Conservation (phyloP, 371 early-diverging fungal genomes). For the Mortierella sp. region DNA sequence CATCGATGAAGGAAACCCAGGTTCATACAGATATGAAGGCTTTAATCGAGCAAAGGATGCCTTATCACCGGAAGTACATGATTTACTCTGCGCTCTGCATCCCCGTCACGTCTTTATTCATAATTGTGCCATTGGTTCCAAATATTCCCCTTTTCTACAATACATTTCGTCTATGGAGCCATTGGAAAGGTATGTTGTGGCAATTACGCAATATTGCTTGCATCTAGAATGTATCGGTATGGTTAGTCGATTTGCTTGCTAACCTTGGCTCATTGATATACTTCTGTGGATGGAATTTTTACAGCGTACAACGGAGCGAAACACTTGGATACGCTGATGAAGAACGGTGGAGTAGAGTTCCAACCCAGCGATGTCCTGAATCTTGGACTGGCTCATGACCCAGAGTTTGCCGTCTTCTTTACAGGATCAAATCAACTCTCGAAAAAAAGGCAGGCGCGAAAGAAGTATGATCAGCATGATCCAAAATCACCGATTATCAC, state of each 20-base stretch:
- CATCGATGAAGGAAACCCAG: conserved; percentile 48
- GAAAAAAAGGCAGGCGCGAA: conserved; percentile 11
- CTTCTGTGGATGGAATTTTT: not conserved
- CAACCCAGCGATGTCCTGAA: conserved; percentile 56
- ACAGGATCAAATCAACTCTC: conserved; percentile 42
- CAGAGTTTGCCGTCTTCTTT: conserved; percentile 59
- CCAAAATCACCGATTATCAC: conserved; percentile 20
- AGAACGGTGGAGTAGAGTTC: conserved; percentile 45
- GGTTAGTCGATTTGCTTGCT: not conserved
- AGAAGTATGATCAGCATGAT: conserved; percentile 5
- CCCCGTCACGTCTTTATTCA: conserved; percentile 79
- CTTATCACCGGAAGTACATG: conserved; percentile 82
- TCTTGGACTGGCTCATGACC: conserved; percentile 53
- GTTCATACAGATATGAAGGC: conserved; percentile 63
- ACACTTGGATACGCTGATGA: conserved; percentile 60
- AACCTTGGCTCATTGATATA: not conserved
- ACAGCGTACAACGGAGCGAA: conserved; percentile 76
- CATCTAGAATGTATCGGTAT: not conserved
- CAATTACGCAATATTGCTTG: not conserved
- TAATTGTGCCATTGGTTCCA: conserved; percentile 82
- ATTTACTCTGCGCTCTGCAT: conserved; percentile 77
- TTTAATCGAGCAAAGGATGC: conserved; percentile 64
- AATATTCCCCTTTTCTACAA: conserved; percentile 89
- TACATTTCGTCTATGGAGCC: conserved; percentile 83
- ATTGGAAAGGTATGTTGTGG: conserved; percentile 73